Base-by-base conservation (phyloP, 2,329 filamentous ascomycete species). In the Paramyrothecium roridum region DNA sequence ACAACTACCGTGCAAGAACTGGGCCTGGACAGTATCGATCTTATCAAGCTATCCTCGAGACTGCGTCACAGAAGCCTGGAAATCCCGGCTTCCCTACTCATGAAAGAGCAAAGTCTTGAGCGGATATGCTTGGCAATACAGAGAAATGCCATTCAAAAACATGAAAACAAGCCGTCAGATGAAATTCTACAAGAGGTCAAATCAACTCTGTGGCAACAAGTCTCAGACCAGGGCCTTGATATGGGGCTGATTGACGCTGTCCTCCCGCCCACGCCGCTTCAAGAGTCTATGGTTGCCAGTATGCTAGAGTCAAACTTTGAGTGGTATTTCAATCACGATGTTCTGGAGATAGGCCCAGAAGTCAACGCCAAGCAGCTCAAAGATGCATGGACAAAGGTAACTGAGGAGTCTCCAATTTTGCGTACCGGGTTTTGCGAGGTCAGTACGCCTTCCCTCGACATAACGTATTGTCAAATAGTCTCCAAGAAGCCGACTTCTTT, bases 11-110 rank as follows among this genome's bases (percentile, higher is more conserved):
- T 97, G 12, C 86, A 96, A 43, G 86, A 93, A 62, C 80, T 97
- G 33, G 93, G 93, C 0, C 80, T 97, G 8, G 93, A 97, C 74
- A 96, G 93, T 65, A 96, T 97, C 56, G 93, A 97, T 70, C 83
- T 89, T 2, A 93, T 97, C 69, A 96, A 91, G 63, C 75, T 97
- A 0, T 88, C 90, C 0, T 86, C 91, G 0, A 81, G 85, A 53
- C 76, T 96, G 2, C 88, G 82, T 59, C 82, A 80, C 48, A 71
- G 73, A 4, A 81, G 80, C 0, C 73, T 95, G 20, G 67, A 74
- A 1, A 68, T 96, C 12, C 76, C 87, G 0, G 85, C 93, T n/a
- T 90, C 90, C 61, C 77, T 80, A n/a, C 86, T 97, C 21, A 88
- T 96, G 80, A 86, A 83, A 52, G 79, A 79, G 3, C 84, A 89